Evolutionary conservation across 2,329 filamentous ascomycete species (phyloP).

Genomic region (Cladosporium sp.): DNA sequence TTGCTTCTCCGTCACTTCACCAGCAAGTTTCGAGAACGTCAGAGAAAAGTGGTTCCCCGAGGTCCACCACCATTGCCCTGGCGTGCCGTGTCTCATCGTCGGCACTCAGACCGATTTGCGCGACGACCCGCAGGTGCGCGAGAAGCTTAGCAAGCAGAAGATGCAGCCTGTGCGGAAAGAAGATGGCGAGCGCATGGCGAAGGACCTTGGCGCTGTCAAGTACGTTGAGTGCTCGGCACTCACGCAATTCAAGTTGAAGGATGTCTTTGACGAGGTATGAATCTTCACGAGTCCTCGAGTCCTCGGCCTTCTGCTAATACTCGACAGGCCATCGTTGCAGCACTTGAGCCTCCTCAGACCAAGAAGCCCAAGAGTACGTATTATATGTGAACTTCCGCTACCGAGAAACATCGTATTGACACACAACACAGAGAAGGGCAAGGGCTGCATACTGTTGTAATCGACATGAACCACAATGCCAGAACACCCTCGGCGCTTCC

Average conservation of each 20-base stretch:
- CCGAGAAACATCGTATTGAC: not conserved
- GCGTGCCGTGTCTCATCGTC: constrained; percentile 95
- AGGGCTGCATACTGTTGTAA: constrained; percentile 31
- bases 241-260: constrained; percentile 97
- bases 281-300: not conserved
- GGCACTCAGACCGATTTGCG: constrained; percentile 96
- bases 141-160: constrained; percentile 93
- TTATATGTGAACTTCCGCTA: not conserved
- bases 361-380: constrained; percentile 56
- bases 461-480: not conserved
- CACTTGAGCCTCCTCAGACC: constrained; percentile 77
- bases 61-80: constrained; percentile 96
- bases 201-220: constrained; percentile 94
- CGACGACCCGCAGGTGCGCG: constrained; percentile 78
- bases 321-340: constrained; percentile 83
- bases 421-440: constrained; percentile 26
- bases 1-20: constrained; percentile 97
- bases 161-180: constrained; percentile 90
- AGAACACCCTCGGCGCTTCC: not conserved
- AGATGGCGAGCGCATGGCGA: constrained; percentile 93
- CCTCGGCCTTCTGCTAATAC: constrained; percentile 17
- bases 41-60: constrained; percentile 99
- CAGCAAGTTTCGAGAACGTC: constrained; percentile 98
- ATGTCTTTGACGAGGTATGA: constrained; percentile 95
- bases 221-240: constrained; percentile 98